Evolutionary conservation across 2,329 filamentous ascomycete species (phyloP).

Genomic region (Endocalyx cinctus): DNA sequence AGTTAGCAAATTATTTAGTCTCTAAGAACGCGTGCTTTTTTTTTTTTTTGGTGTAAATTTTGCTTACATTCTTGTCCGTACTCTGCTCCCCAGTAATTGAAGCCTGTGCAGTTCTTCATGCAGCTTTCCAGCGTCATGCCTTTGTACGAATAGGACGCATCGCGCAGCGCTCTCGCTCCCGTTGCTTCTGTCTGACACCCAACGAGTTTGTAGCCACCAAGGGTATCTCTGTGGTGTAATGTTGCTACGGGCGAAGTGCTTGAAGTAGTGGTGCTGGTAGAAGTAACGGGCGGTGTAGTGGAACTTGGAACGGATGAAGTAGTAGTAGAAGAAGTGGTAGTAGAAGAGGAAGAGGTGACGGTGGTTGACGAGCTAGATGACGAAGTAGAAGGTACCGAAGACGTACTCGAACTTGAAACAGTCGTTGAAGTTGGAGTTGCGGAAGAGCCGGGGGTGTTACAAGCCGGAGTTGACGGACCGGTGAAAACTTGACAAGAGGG

Average conservation of each 20-base stretch:
- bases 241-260: constrained; percentile 24
- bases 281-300: too few species aligned
- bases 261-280: constrained; percentile 21
- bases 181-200: constrained; percentile 43
- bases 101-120: constrained; percentile 40
- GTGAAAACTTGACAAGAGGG: constrained; percentile 40
- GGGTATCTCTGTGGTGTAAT: constrained; percentile 30
- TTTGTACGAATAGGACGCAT: constrained; percentile 37
- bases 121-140: constrained; percentile 47
- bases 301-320: constrained; percentile 3
- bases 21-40: too few species aligned
- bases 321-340: constrained; percentile 2
- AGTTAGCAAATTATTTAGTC: too few species aligned
- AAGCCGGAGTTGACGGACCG: constrained; percentile 25
- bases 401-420: constrained; percentile 19
- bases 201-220: constrained; percentile 41
- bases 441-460: constrained; percentile 16
- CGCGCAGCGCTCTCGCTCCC: constrained; percentile 38
- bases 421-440: constrained; percentile 12
- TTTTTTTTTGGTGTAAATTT: too few species aligned
- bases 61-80: constrained; percentile 48
- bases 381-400: constrained; percentile 18
- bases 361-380: constrained; percentile 13
- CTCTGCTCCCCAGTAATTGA: constrained; percentile 46
- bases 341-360: constrained; percentile 3